Conservation (phyloP, 371 early-diverging fungal genomes). For the Lichtheimia ramosa region DNA sequence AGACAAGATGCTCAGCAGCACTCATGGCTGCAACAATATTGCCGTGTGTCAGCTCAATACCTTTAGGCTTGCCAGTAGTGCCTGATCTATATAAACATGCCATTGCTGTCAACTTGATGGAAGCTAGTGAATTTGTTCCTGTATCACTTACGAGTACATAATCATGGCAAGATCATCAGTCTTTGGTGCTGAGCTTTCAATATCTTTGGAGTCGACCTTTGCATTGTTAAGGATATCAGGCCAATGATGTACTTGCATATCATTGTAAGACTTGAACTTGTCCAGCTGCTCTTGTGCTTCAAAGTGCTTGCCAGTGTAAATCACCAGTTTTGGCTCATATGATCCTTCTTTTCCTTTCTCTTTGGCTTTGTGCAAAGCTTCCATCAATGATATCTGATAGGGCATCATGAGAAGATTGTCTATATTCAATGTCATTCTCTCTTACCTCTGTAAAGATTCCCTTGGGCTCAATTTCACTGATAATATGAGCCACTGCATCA, state of each 20-base stretch:
- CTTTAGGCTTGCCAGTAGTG: slow-evolving; percentile 81
- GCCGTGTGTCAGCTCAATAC: slow-evolving; percentile 63
- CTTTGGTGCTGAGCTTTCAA: slow-evolving; percentile 37
- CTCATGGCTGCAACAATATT: slow-evolving; percentile 74
- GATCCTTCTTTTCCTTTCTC: slow-evolving; percentile 12
- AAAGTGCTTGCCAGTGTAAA: slow-evolving; percentile 38
- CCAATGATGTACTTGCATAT: slow-evolving; percentile 31
- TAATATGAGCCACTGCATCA: slow-evolving; percentile 68
- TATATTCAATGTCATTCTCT: neutral
- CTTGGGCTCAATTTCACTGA: slow-evolving; percentile 72
- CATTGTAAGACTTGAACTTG: slow-evolving; percentile 16
- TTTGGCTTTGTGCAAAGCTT: slow-evolving; percentile 31
- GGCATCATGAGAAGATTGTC: neutral
- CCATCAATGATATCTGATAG: slow-evolving; percentile 28
- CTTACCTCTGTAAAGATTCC: slow-evolving; percentile 73
- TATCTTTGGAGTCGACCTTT: slow-evolving; percentile 27
- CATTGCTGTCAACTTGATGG: neutral
- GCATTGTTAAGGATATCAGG: slow-evolving; percentile 13
- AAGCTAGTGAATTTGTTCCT: neutral
- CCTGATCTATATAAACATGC: slow-evolving; percentile 65
- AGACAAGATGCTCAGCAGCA: slow-evolving; percentile 45
- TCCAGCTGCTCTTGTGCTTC: slow-evolving; percentile 31
- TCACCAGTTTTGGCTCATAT: slow-evolving; percentile 26
- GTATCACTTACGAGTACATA: slow-evolving; percentile 61
- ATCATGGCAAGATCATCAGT: slow-evolving; percentile 79